Percentiles rank a stretch among this genome's conserved stretches.
Evolutionary conservation across 2,329 filamentous ascomycete genomes (phyloP).

Genomic region (Arthrinium phaeospermum): DNA sequence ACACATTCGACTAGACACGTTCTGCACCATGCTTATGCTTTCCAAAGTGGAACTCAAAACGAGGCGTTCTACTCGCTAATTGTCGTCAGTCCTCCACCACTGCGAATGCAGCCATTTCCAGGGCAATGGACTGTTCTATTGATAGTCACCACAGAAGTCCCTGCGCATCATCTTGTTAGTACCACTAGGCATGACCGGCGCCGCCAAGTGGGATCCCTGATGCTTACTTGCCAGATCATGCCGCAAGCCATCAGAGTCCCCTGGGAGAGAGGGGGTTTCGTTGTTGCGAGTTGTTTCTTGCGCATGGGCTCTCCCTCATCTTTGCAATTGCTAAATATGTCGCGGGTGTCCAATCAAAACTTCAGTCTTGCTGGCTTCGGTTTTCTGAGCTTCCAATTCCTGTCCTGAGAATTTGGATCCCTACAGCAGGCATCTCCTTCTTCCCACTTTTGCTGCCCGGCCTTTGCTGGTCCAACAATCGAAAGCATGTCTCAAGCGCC

Average conservation of each 20-base stretch:
- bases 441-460: not conserved
- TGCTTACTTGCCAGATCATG: conserved; percentile 2
- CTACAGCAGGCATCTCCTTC: not conserved
- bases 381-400: not conserved
- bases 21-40: not conserved
- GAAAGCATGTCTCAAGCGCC: not conserved
- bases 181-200: conserved; percentile 5
- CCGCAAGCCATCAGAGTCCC: not conserved
- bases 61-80: not conserved
- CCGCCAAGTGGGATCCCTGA: not conserved
- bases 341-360: not conserved
- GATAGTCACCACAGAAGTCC: not conserved
- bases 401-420: not conserved
- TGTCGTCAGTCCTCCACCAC: conserved; percentile 1
- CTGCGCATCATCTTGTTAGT: conserved; percentile 1
- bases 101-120: not conserved
- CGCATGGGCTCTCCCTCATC: not conserved
- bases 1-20: not conserved
- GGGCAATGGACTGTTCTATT: conserved; percentile 3
- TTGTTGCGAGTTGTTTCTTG: conserved; percentile 8
- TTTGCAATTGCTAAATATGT: conserved; percentile 2
- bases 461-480: not conserved
- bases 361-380: not conserved
- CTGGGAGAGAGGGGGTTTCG: not conserved
- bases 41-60: conserved; percentile 13